A percentile compares a stretch with the other conserved stretches of the same genome.
Conservation (phyloP, 1,284 basidiomycete genomes). For the Puccinia polysora region DNA sequence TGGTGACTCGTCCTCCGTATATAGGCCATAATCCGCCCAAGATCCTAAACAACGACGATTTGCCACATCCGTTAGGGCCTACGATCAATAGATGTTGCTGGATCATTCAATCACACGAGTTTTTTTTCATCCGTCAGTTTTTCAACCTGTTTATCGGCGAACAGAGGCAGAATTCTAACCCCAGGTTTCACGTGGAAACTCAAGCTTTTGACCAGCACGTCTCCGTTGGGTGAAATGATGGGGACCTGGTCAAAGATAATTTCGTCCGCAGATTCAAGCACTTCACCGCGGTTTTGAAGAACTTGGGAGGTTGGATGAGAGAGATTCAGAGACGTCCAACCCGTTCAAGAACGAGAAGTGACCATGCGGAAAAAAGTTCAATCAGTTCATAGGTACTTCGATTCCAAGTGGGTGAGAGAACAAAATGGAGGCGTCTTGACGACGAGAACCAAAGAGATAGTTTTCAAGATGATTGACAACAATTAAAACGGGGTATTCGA, state of each 20-base stretch:
- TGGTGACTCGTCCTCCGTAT: slow-evolving; percentile 87
- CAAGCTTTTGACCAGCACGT: slow-evolving; percentile 70
- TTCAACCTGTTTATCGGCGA: slow-evolving; percentile 39
- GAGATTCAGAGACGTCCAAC: not conserved
- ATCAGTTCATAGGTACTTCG: no score
- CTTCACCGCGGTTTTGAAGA: slow-evolving; percentile 69
- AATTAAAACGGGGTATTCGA: not conserved
- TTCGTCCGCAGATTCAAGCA: slow-evolving; percentile 67
- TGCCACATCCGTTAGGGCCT: slow-evolving; percentile 89
- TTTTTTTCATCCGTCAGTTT: slow-evolving; percentile 8
- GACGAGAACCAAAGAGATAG: not conserved
- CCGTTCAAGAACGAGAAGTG: not conserved
- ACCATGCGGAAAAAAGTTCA: no score
- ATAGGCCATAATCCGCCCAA: slow-evolving; percentile 96
- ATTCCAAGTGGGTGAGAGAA: no score
- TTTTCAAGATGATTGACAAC: not conserved
- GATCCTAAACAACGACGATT: slow-evolving; percentile 86
- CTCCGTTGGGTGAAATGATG: slow-evolving; percentile 92
- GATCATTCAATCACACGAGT: not conserved
- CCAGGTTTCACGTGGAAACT: slow-evolving; percentile 86
- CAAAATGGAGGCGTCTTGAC: slow-evolving; percentile 6
- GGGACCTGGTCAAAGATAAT: slow-evolving; percentile 90
- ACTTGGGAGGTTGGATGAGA: no score
- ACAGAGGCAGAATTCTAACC: slow-evolving; percentile 58
- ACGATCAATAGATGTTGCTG: slow-evolving; percentile 85